These are phyloP conservation scores for Passiflora organensis DNA, from an alignment of 345 rosid species.

Conservation along the genomic window DNA sequence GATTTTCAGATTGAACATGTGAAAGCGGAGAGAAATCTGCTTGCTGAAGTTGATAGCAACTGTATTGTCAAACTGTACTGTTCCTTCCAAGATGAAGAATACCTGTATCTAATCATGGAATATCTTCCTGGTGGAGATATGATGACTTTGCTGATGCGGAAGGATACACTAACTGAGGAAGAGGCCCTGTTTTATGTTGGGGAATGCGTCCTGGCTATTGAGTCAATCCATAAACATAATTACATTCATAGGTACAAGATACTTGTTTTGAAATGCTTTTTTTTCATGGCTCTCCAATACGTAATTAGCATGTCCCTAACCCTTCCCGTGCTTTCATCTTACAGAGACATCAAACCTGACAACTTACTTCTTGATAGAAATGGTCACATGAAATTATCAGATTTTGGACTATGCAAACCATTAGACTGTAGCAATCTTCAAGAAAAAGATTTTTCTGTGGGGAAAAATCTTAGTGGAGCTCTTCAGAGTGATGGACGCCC, in stretches of 20 bases:
- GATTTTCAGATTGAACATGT: constrained; percentile 64
- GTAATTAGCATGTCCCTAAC: constrained; percentile 2
- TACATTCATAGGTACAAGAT: constrained; percentile 51
- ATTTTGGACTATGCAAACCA: constrained; percentile 68
- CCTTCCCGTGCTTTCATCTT: constrained; percentile 10
- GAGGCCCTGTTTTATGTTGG: constrained; percentile 65
- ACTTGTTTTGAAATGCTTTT: not conserved
- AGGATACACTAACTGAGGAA: constrained; percentile 57
- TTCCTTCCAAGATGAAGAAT: constrained; percentile 69
- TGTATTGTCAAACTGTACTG: constrained; percentile 62
- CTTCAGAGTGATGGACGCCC: constrained; percentile 46
- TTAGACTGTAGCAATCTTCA: constrained; percentile 49
- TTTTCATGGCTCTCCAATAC: not conserved
- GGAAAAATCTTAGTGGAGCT: constrained; percentile 33
- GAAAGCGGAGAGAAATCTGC: constrained; percentile 63
- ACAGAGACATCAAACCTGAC: constrained; percentile 73
- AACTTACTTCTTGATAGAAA: constrained; percentile 53
- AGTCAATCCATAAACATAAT: constrained; percentile 65
- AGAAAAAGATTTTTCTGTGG: constrained; percentile 38
- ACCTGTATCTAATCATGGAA: constrained; percentile 63
- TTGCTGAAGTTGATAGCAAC: constrained; percentile 70
- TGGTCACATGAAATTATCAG: constrained; percentile 66
- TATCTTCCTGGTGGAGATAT: constrained; percentile 78
- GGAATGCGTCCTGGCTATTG: constrained; percentile 62
- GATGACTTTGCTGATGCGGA: constrained; percentile 72